These are phyloP conservation scores for Volvox carteri DNA, from an alignment of 163 green algal species.

Conservation along the genomic window DNA sequence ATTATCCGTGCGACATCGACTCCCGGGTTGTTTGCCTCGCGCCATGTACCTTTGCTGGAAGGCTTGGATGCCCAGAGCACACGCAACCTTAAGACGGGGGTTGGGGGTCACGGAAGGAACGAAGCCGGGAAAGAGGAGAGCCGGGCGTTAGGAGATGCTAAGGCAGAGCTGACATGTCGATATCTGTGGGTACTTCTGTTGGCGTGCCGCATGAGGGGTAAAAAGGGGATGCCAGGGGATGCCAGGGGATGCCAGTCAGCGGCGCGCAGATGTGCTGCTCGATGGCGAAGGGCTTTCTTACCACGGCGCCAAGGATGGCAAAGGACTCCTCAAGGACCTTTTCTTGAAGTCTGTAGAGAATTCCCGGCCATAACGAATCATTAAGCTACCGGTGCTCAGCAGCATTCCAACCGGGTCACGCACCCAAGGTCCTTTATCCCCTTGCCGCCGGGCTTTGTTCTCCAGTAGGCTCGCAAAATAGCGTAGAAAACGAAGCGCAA, in stretches of 20 bases:
- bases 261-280: too few relatives aligned
- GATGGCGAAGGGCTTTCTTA: too few relatives aligned
- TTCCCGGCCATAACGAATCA: too few relatives aligned
- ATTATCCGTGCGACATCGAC: too few relatives aligned
- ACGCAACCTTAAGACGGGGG: constrained; percentile 3
- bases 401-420: neutral
- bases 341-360: constrained; percentile 44
- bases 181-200: too few relatives aligned
- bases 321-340: constrained; percentile 42
- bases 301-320: constrained; percentile 28
- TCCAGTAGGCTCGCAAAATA: constrained; percentile 5
- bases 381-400: too few relatives aligned
- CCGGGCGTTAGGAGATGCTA: neutral
- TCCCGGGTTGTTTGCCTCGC: too few relatives aligned
- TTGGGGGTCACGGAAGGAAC: neutral
- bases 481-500: constrained; percentile 28
- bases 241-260: too few relatives aligned
- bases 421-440: constrained; percentile 24
- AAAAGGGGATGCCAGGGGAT: too few relatives aligned
- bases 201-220: too few relatives aligned
- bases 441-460: neutral
- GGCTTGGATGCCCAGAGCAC: neutral
- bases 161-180: too few relatives aligned
- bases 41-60: constrained; percentile 29
- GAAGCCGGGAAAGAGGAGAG: too few relatives aligned